A percentile compares a stretch with the other conserved stretches of the same genome.
phyloP scores from a whole-genome alignment of 2,329 filamentous ascomycete species.

The Orbilia brochopaga region DNA sequence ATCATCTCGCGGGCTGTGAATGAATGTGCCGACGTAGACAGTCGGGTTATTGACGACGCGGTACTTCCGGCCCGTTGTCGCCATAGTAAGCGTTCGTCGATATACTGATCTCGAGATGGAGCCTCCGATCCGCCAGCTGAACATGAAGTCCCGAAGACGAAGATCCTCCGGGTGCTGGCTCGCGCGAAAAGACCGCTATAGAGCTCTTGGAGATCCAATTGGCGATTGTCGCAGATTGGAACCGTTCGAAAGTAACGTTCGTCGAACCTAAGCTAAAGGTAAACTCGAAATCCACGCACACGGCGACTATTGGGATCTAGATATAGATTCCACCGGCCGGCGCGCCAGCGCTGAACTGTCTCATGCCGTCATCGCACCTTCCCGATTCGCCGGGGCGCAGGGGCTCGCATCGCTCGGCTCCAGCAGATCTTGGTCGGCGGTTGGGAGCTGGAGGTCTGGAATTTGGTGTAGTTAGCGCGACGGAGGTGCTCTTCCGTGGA shows the following conservation, averaged over 20 bases:
- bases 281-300: no score
- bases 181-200: conserved; percentile 7
- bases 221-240: neutral
- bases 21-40: conserved; percentile 68
- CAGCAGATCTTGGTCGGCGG: conserved; percentile 15
- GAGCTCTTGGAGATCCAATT: neutral
- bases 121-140: conserved; percentile 19
- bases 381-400: conserved; percentile 22
- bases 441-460: conserved; percentile 7
- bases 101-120: conserved; percentile 12
- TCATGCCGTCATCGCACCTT: conserved; percentile 43
- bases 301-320: conserved; percentile 15
- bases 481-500: conserved; percentile 32
- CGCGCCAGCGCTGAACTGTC: conserved; percentile 35
- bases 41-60: conserved; percentile 36
- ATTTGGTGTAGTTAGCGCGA: neutral
- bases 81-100: conserved; percentile 19
- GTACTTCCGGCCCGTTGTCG: conserved; percentile 27
- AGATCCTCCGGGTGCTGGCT: no score
- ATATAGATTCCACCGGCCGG: conserved; percentile 34
- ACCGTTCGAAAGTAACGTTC: no score
- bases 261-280: no score
- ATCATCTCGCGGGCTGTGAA: conserved; percentile 63
- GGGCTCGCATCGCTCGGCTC: conserved; percentile 17
- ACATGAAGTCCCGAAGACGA: conserved; percentile 25